Evolutionary conservation across 768 basidiomycete genomes (phyloP).

Genomic region (Russula griseocarnosa): DNA sequence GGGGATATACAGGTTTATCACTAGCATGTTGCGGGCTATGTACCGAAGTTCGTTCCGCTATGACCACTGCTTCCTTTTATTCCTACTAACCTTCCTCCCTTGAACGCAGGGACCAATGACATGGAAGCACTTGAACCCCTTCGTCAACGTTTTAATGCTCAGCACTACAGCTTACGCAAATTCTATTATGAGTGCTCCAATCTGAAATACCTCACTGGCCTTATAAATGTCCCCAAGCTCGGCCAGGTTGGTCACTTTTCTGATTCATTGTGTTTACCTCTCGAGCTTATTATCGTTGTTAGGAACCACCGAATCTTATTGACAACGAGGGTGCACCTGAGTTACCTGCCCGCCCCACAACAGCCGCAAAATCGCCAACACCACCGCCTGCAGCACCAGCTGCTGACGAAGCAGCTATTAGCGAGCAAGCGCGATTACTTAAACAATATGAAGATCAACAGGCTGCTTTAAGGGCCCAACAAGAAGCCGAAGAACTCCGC

Average conservation of each 20-base stretch:
- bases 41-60: conserved; percentile 64
- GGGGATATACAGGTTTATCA: conserved; percentile 98
- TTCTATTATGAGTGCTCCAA: conserved; percentile 99
- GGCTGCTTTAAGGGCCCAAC: conserved; percentile 71
- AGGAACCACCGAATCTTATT: conserved; percentile 95
- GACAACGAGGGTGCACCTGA: conserved; percentile 83
- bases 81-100: conserved; percentile 11
- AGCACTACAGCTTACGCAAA: conserved; percentile 90
- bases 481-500: conserved; percentile 79
- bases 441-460: conserved; percentile 97
- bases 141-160: conserved; percentile 79
- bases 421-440: conserved; percentile 89
- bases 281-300: conserved; percentile 5
- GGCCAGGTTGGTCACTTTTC: conserved; percentile 59
- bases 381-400: conserved; percentile 71
- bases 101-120: conserved; percentile 72
- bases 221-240: conserved; percentile 97
- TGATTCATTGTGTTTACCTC: neutral
- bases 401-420: conserved; percentile 66
- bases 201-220: conserved; percentile 92
- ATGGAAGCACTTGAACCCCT: conserved; percentile 86
- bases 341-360: conserved; percentile 76
- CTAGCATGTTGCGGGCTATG: conserved; percentile 97
- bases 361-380: conserved; percentile 48
- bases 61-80: neutral